A percentile compares a stretch with the other conserved stretches of the same genome.
Evolutionary conservation across 371 early-diverging fungal species (phyloP).

Genomic region (Apophysomyces trapeziformis): DNA sequence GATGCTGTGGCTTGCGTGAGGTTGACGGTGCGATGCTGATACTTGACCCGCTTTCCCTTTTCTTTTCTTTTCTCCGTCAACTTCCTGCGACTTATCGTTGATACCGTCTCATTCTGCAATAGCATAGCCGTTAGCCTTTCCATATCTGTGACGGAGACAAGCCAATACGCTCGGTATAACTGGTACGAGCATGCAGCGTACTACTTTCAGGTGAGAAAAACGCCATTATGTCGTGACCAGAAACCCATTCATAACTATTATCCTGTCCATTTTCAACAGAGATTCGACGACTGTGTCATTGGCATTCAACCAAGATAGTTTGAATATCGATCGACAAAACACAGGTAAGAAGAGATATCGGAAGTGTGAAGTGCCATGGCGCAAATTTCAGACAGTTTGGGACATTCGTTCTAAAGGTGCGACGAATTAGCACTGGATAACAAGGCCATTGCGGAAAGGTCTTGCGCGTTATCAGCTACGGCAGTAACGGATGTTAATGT

Average conservation of each 20-base stretch:
- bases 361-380: neutral
- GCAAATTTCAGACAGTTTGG: neutral
- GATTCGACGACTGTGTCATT: neutral
- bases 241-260: neutral
- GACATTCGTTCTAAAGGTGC: neutral
- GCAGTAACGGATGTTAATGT: neutral
- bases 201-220: neutral
- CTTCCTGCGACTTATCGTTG: neutral
- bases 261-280: neutral
- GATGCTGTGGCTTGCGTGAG: conserved; percentile 1
- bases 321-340: neutral
- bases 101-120: neutral
- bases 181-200: conserved; percentile 1
- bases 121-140: neutral
- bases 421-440: neutral
- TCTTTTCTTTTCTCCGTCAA: neutral
- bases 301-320: neutral
- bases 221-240: neutral
- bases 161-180: conserved; percentile 6
- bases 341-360: neutral
- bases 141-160: conserved; percentile 6
- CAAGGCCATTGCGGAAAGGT: neutral
- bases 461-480: neutral
- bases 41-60: neutral
- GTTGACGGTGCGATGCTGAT: conserved; percentile 3